Conservation (phyloP, 441 rosid genomes). For the Erysimum cheiri region DNA sequence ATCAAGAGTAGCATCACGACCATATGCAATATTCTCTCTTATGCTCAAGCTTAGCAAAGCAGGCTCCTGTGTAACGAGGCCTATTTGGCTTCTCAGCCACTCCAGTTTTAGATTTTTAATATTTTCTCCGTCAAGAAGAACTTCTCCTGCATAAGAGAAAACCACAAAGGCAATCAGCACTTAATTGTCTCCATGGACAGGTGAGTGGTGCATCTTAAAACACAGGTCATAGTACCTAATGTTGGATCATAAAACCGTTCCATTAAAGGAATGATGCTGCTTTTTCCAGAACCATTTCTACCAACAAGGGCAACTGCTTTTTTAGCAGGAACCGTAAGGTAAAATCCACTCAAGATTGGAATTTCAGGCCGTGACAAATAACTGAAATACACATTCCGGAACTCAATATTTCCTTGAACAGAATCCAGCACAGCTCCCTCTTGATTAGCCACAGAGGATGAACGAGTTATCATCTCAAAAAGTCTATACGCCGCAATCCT, state of each 20-base stretch:
- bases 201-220: conserved; percentile 23
- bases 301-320: conserved; percentile 98
- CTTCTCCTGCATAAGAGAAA: conserved; percentile 80
- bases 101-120: conserved; percentile 87
- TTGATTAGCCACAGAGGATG: conserved; percentile 72
- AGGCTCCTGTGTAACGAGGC: conserved; percentile 98
- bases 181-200: conserved; percentile 12
- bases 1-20: conserved; percentile 82
- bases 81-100: conserved; percentile 95
- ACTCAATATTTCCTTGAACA: conserved; percentile 94
- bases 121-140: conserved; percentile 95
- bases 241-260: conserved; percentile 99
- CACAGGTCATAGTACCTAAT: conserved; percentile 61
- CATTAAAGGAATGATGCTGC: conserved; percentile 96
- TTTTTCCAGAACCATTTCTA: conserved; percentile 98
- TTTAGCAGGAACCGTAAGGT: conserved; percentile 95
- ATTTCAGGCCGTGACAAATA: conserved; percentile 97
- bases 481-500: conserved; percentile 96
- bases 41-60: conserved; percentile 92
- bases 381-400: conserved; percentile 97
- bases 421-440: conserved; percentile 67
- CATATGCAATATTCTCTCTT: conserved; percentile 93
- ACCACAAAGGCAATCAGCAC: conserved; percentile 37
- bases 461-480: conserved; percentile 97
- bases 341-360: conserved; percentile 95